Percentiles rank a stretch among this genome's conserved stretches.
Evolutionary conservation across 1,139 yeast genomes (phyloP).

Genomic region (Geotrichum bryndzae): DNA sequence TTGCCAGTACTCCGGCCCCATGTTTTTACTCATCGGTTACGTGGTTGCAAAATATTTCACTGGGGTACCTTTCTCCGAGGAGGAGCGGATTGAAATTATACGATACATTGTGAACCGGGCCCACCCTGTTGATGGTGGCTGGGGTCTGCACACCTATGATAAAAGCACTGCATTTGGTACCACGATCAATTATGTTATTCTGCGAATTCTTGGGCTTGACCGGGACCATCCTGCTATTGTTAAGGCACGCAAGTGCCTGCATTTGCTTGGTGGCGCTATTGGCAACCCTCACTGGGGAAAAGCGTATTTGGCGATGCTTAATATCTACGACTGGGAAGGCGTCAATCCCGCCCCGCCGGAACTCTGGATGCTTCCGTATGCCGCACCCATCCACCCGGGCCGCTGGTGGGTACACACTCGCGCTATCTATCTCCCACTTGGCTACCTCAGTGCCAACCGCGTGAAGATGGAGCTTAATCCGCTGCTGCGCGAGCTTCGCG

Average conservation of each 20-base stretch:
- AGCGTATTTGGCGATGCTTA: slow-evolving; percentile 75
- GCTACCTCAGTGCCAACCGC: slow-evolving; percentile 62
- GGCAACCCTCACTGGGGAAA: slow-evolving; percentile 98
- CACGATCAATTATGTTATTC: slow-evolving; percentile 69
- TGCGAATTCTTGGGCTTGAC: slow-evolving; percentile 71
- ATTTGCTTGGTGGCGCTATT: slow-evolving; percentile 78
- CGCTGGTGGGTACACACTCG: slow-evolving; percentile 99
- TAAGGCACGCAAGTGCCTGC: slow-evolving; percentile 71
- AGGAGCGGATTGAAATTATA: slow-evolving; percentile 60
- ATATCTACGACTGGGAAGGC: slow-evolving; percentile 89
- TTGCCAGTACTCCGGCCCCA: slow-evolving; percentile 92
- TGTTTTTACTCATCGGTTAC: slow-evolving; percentile 92
- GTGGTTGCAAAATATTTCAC: slow-evolving; percentile 70
- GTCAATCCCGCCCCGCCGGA: slow-evolving; percentile 98
- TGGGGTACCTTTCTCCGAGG: slow-evolving; percentile 60
- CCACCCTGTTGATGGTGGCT: slow-evolving; percentile 99
- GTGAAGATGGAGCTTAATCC: slow-evolving; percentile 58
- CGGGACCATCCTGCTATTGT: slow-evolving; percentile 69
- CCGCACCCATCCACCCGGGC: slow-evolving; percentile 83
- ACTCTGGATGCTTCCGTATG: slow-evolving; percentile 80
- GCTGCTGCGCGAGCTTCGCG: slow-evolving; percentile 55
- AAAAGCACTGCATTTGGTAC: slow-evolving; percentile 96
- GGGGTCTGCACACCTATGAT: slow-evolving; percentile 93
- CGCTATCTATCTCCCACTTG: slow-evolving; percentile 82
- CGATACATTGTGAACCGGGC: slow-evolving; percentile 83